A percentile compares a stretch with the other conserved stretches of the same genome.
Conservation (phyloP, 176 grass and related monocot genomes). For the Oryza longistaminata region DNA sequence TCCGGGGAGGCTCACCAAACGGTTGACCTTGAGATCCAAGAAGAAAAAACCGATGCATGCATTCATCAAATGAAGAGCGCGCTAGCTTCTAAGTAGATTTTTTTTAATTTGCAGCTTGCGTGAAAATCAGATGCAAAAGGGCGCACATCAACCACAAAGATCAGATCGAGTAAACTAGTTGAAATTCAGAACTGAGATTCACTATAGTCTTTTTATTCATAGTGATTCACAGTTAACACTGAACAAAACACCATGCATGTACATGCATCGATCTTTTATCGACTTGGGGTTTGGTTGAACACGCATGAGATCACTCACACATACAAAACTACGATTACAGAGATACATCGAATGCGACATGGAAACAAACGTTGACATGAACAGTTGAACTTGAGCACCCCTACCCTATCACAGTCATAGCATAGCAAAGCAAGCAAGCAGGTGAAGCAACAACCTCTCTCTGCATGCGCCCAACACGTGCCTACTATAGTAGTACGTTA, state of each 20-base stretch:
- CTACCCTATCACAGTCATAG: background rate
- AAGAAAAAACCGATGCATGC: background rate
- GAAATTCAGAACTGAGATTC: background rate
- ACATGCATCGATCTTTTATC: background rate
- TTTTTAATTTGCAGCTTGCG: too few species aligned
- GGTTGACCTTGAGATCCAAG: background rate
- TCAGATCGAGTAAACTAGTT: background rate
- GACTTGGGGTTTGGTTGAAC: background rate
- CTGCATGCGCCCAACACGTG: background rate
- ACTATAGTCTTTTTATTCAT: background rate
- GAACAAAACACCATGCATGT: background rate
- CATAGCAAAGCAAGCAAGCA: background rate
- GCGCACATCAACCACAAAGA: background rate
- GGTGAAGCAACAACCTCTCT: conserved; percentile 13
- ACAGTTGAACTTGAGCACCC: background rate
- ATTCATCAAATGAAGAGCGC: background rate
- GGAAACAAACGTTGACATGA: background rate
- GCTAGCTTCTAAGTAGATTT: background rate
- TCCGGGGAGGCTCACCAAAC: background rate
- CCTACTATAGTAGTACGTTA: background rate
- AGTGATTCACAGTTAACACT: background rate
- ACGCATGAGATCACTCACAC: background rate
- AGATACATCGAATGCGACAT: background rate
- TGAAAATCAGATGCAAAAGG: background rate
- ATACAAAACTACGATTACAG: background rate